These are phyloP conservation scores for Coemansia sp. DNA, from an alignment of 192 early-diverging fungal genomes.

Conservation along the genomic window DNA sequence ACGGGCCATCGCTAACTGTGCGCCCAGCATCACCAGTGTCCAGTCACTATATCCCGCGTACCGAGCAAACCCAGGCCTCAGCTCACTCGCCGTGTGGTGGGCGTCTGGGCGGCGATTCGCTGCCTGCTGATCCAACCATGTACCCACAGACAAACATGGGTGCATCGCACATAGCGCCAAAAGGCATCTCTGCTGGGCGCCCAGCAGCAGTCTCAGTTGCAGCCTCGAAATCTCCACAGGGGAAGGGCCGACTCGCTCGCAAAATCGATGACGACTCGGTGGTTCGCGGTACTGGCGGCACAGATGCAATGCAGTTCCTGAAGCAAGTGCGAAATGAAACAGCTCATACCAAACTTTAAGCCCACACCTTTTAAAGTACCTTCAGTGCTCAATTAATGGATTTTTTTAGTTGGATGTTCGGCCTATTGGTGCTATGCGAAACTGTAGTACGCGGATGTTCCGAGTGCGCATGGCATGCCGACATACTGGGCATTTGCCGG, in stretches of 20 bases:
- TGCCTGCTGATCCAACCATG: constrained; percentile 49
- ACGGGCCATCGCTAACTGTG: constrained; percentile 65
- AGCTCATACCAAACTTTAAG: constrained; percentile 46
- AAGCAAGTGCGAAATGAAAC: constrained; percentile 89
- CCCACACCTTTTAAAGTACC: background rate
- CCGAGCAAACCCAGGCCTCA: constrained; percentile 9
- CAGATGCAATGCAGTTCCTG: constrained; percentile 90
- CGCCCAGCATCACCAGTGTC: constrained; percentile 16
- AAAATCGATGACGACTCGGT: constrained; percentile 58
- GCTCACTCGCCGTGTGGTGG: constrained; percentile 16
- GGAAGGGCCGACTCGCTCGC: constrained; percentile 57
- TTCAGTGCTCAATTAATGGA: background rate
- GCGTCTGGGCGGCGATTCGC: constrained; percentile 44
- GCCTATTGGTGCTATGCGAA: constrained; percentile 30
- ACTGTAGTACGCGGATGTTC: constrained; percentile 45
- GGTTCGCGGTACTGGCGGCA: constrained; percentile 78
- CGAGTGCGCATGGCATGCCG: constrained; percentile 36
- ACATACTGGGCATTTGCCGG: constrained; percentile 43
- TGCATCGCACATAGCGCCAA: background rate
- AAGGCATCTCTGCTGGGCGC: background rate
- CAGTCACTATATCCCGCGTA: constrained; percentile 21
- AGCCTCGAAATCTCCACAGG: background rate
- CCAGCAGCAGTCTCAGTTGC: background rate
- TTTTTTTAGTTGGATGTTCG: background rate
- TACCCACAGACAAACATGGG: constrained; percentile 50